Conservation (phyloP, 305 asterid species). For the Fraxinus paxiana region DNA sequence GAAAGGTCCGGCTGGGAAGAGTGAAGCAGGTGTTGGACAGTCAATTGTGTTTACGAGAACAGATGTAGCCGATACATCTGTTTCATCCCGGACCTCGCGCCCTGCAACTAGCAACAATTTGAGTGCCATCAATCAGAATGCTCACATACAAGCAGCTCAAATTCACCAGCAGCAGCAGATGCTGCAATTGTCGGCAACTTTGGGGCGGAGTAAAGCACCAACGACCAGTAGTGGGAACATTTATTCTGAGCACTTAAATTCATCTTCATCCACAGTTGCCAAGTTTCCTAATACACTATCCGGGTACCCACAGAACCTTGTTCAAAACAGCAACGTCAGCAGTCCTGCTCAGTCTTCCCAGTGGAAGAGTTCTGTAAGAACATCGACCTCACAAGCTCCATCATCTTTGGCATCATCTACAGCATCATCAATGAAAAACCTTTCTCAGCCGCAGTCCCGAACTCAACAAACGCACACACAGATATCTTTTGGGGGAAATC, state of each 20-base stretch:
- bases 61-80: conserved; percentile 47
- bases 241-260: conserved; percentile 60
- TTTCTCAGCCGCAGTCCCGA: conserved; percentile 64
- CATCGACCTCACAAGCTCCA: conserved; percentile 47
- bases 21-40: conserved; percentile 38
- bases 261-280: conserved; percentile 43
- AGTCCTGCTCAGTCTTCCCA: conserved; percentile 64
- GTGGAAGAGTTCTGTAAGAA: conserved; percentile 59
- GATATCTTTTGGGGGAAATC: conserved; percentile 81
- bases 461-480: conserved; percentile 60
- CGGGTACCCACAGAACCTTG: conserved; percentile 63
- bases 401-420: conserved; percentile 54
- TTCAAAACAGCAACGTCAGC: conserved; percentile 47
- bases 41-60: conserved; percentile 71
- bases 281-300: conserved; percentile 55
- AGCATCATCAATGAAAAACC: conserved; percentile 47
- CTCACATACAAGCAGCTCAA: conserved; percentile 49
- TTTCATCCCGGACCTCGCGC: conserved; percentile 43
- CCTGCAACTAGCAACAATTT: conserved; percentile 34
- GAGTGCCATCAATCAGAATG: conserved; percentile 36
- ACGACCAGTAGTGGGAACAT: conserved; percentile 44
- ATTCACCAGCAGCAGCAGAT: conserved; percentile 28
- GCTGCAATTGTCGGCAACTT: conserved; percentile 26
- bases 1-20: conserved; percentile 41
- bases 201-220: conserved; percentile 47